A percentile compares a stretch with the other conserved stretches of the same genome.
phyloP scores from a whole-genome alignment of 495 filamentous ascomycete species.

The Astrothelium macrocarpum region DNA sequence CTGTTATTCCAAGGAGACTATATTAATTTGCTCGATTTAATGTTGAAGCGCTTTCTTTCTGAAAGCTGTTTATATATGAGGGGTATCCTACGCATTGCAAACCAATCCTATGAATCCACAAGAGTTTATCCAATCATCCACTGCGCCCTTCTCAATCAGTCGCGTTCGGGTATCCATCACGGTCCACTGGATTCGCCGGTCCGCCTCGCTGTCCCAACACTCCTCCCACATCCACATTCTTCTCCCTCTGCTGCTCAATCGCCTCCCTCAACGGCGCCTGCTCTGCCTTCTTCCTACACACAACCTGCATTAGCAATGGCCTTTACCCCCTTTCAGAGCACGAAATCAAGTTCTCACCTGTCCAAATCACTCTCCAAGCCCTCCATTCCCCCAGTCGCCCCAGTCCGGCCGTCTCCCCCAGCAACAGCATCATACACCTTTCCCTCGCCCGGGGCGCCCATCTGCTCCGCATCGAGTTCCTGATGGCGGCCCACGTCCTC shows the following conservation, averaged over 20 bases:
- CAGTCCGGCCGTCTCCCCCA: constrained; percentile 15
- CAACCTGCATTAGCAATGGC: neutral
- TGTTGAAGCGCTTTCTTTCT: no score
- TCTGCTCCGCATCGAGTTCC: constrained; percentile 33
- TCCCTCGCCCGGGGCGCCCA: constrained; percentile 32
- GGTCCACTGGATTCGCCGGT: constrained; percentile 32
- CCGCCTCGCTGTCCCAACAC: constrained; percentile 33
- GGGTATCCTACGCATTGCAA: neutral
- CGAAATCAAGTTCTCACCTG: constrained; percentile 18
- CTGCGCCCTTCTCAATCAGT: no score
- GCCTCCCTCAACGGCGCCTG: constrained; percentile 27
- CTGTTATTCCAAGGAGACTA: no score
- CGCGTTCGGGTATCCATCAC: constrained; percentile 23
- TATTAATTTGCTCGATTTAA: no score
- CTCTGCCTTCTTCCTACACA: constrained; percentile 35
- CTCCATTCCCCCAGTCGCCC: constrained; percentile 18
- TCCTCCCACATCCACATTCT: constrained; percentile 27
- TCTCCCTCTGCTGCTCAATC: constrained; percentile 24
- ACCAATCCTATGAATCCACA: no score
- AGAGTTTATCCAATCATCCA: no score
- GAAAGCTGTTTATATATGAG: neutral
- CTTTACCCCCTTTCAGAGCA: neutral
- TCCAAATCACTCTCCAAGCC: constrained; percentile 33
- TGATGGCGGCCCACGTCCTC: constrained; percentile 30
- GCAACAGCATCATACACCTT: constrained; percentile 27